A percentile compares a stretch with the other conserved stretches of the same genome.
phyloP scores from a whole-genome alignment of 805 yeast genomes.

The Starmerella scarabaei region DNA sequence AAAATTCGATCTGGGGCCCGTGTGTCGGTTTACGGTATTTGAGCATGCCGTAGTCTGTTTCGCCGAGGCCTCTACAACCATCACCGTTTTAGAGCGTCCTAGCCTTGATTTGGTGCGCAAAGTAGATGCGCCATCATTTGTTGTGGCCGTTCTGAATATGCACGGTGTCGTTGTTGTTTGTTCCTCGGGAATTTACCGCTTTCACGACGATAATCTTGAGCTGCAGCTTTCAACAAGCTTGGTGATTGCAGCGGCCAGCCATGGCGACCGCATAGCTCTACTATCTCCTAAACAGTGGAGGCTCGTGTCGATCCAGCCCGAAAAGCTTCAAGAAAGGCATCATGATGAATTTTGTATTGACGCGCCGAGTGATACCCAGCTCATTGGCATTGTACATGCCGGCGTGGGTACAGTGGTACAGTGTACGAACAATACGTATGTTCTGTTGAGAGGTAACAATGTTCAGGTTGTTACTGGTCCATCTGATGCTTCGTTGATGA shows the following conservation, averaged over 20 bases:
- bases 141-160: slow-evolving; percentile 3
- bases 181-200: slow-evolving; percentile 3
- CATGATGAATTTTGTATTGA: slow-evolving; percentile 9
- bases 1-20: not conserved
- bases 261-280: not conserved
- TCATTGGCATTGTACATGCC: not conserved
- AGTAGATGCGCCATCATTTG: slow-evolving; percentile 2
- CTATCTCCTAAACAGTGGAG: slow-evolving; percentile 6
- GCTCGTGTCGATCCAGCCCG: slow-evolving; percentile 1
- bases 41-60: slow-evolving; percentile 10
- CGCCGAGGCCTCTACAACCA: not conserved
- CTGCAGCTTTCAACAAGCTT: not conserved
- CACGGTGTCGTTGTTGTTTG: slow-evolving; percentile 5
- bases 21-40: slow-evolving; percentile 7
- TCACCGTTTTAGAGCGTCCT: slow-evolving; percentile 9
- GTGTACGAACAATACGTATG: not conserved
- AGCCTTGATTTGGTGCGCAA: slow-evolving; percentile 5
- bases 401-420: slow-evolving; percentile 3
- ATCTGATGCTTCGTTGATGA: not conserved
- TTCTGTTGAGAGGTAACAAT: slow-evolving; percentile 8
- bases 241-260: not conserved
- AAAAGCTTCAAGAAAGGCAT: too few relatives aligned
- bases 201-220: not conserved
- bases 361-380: slow-evolving; percentile 5
- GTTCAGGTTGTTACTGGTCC: slow-evolving; percentile 8